Percentiles rank a stretch among this genome's conserved stretches.
Evolutionary conservation across 768 basidiomycete genomes (phyloP).

Genomic region (Boletus edulis): DNA sequence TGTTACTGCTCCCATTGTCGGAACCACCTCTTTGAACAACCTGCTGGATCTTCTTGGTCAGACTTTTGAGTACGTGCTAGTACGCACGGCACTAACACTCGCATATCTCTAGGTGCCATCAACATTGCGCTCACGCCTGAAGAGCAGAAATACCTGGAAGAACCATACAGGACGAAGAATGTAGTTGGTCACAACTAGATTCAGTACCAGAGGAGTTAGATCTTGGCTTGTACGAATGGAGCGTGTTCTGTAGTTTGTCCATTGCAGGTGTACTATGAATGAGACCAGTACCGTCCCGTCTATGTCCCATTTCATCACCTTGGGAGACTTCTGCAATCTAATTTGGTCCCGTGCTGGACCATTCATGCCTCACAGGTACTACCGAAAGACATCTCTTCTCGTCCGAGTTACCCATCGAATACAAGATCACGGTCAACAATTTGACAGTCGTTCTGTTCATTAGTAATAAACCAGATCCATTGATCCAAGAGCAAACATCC

Average conservation of each 20-base stretch:
- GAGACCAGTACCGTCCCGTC: too few species aligned
- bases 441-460: too few species aligned
- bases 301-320: too few species aligned
- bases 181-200: slow-evolving; percentile 44
- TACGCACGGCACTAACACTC: neutral
- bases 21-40: slow-evolving; percentile 9
- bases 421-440: too few species aligned
- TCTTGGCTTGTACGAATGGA: neutral
- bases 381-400: too few species aligned
- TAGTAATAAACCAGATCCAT: slow-evolving; percentile 5
- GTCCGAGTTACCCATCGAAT: too few species aligned
- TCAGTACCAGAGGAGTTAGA: too few species aligned
- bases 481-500: neutral
- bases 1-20: slow-evolving; percentile 4
- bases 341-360: too few species aligned
- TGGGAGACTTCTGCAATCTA: too few species aligned
- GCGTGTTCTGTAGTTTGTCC: neutral
- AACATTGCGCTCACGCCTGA: slow-evolving; percentile 7
- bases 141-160: slow-evolving; percentile 9
- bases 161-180: slow-evolving; percentile 14
- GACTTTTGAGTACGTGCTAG: neutral
- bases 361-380: too few species aligned
- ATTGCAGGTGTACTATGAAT: too few species aligned
- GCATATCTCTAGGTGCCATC: neutral
- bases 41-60: slow-evolving; percentile 7